Conservation (phyloP, 2,329 filamentous ascomycete genomes). For the Plectosphaerella plurivora region DNA sequence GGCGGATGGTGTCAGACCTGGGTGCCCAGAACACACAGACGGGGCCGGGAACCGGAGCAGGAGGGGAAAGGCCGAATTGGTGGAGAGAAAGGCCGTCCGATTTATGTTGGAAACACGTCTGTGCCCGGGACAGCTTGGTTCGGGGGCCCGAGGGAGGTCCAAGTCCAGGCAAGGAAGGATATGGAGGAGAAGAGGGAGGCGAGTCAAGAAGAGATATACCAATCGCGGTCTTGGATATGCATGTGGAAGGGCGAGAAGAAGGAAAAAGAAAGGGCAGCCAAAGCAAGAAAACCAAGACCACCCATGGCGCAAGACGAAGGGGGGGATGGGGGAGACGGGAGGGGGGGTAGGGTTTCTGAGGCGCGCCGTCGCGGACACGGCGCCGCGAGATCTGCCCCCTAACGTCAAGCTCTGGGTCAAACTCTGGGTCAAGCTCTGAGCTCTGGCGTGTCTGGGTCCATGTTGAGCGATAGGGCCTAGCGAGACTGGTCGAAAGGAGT, state of each 20-base stretch:
- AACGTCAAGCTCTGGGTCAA: neutral
- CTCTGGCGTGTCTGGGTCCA: neutral
- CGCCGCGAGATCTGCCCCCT: slow-evolving; percentile 1
- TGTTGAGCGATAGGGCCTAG: neutral
- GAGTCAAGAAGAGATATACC: neutral
- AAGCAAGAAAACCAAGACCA: slow-evolving; percentile 1
- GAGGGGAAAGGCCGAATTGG: neutral
- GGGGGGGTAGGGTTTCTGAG: too few species aligned
- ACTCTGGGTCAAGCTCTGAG: neutral
- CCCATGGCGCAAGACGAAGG: neutral
- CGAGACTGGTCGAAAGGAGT: too few species aligned
- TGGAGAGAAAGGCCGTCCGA: neutral
- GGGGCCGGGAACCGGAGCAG: neutral
- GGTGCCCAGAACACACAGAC: neutral
- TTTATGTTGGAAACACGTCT: slow-evolving; percentile 3
- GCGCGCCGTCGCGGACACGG: neutral
- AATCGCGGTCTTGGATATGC: neutral
- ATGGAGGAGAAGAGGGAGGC: neutral
- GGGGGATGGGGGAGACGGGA: neutral
- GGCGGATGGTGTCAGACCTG: neutral
- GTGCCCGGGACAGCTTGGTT: neutral
- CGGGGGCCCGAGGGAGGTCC: neutral
- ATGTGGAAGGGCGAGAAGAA: neutral
- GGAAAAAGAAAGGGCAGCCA: neutral
- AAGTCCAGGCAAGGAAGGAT: neutral